These are phyloP conservation scores for Cinnamomum micranthum DNA, from an alignment of 164 flowering plant genomes.

Conservation along the genomic window DNA sequence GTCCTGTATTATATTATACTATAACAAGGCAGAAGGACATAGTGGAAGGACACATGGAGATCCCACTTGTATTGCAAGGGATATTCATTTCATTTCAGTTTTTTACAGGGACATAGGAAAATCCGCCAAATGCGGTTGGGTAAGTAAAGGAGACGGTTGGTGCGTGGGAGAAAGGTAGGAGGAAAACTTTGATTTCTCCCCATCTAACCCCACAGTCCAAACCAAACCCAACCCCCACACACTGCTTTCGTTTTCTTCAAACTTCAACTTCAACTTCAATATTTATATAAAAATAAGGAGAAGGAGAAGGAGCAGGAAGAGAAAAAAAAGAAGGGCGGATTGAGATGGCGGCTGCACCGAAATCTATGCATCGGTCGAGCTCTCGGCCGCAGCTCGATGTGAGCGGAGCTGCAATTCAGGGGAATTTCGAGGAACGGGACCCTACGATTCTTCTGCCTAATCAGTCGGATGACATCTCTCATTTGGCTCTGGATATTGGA, in stretches of 20 bases:
- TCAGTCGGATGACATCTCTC: conserved; percentile 96
- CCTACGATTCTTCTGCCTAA: conserved; percentile 93
- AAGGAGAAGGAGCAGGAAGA: conserved; percentile 17
- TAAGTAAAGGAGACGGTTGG: conserved; percentile 4
- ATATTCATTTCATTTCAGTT: not conserved
- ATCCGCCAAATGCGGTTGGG: too few relatives aligned
- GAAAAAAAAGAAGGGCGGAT: conserved; percentile 10
- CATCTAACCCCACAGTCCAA: not conserved
- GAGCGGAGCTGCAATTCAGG: conserved; percentile 89
- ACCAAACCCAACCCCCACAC: too few relatives aligned
- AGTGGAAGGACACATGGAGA: too few relatives aligned
- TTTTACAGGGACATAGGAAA: not conserved
- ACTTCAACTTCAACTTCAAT: not conserved
- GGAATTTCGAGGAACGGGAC: conserved; percentile 81
- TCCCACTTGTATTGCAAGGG: too few relatives aligned
- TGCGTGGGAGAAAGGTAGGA: conserved; percentile 12
- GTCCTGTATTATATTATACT: too few relatives aligned
- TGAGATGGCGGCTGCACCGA: conserved; percentile 42
- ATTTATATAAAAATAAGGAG: too few relatives aligned
- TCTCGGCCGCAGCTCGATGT: conserved; percentile 93
- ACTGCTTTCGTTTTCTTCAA: too few relatives aligned
- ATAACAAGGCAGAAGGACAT: too few relatives aligned
- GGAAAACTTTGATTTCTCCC: conserved; percentile 19
- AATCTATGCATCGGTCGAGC: conserved; percentile 63
- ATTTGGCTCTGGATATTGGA: conserved; percentile 68